Conservation (phyloP, 2,329 filamentous ascomycete genomes). For the Cladosporium sp. region DNA sequence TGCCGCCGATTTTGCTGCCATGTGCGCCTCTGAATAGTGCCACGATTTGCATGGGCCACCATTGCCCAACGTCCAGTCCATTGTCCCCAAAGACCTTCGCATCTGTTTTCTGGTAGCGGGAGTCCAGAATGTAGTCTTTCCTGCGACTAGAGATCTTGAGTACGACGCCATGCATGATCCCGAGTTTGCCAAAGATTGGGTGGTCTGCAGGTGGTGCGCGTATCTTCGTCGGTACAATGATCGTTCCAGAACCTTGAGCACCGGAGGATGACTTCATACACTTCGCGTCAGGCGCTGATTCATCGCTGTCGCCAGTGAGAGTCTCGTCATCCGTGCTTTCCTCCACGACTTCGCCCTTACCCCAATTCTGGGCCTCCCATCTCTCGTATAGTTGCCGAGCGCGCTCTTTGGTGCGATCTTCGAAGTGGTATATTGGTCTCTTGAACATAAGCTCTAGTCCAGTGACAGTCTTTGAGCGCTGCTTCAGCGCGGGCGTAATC, state of each 20-base stretch:
- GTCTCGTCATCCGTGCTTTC: constrained; percentile 7
- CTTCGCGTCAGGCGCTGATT: not conserved
- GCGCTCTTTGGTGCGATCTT: constrained; percentile 12
- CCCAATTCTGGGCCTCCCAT: constrained; percentile 28
- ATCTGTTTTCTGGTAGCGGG: constrained; percentile 19
- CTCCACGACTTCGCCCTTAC: constrained; percentile 15
- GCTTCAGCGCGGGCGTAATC: constrained; percentile 25
- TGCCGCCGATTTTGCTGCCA: constrained; percentile 28
- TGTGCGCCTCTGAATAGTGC: constrained; percentile 31
- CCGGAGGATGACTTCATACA: constrained; percentile 13
- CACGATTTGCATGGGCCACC: constrained; percentile 29
- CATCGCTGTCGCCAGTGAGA: not conserved
- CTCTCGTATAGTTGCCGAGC: constrained; percentile 24
- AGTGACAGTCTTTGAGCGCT: constrained; percentile 20
- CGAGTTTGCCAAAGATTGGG: constrained; percentile 28
- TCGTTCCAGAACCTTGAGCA: not conserved
- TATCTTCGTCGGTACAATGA: not conserved
- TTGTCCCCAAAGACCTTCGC: constrained; percentile 30
- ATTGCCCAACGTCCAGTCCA: constrained; percentile 26
- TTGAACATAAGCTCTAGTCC: constrained; percentile 22
- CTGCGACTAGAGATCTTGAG: not conserved
- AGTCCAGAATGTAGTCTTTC: constrained; percentile 19
- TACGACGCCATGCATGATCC: constrained; percentile 30
- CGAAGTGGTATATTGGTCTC: constrained; percentile 24
- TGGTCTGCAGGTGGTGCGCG: constrained; percentile 24